phyloP scores from a whole-genome alignment of 2,329 filamentous ascomycete species.

The Xylaria sp. region DNA sequence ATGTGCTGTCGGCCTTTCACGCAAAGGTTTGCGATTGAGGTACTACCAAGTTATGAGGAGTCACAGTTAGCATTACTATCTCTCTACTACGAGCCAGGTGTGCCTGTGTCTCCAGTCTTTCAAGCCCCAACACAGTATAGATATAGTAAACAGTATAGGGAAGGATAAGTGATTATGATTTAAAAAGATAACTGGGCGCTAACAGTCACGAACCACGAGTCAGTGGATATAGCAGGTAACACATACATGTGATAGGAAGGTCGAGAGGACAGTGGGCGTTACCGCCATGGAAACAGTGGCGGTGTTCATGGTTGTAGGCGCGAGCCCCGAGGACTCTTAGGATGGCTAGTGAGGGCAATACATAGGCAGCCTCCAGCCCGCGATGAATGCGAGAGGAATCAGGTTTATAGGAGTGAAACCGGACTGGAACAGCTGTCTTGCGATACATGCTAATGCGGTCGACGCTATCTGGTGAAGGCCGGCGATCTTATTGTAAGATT shows the following conservation, averaged over 20 bases:
- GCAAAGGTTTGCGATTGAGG: conserved; percentile 75
- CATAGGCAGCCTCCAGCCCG: not conserved
- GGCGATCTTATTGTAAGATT: conserved; percentile 16
- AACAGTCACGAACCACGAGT: not conserved
- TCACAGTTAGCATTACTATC: conserved; percentile 26
- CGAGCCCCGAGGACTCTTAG: conserved; percentile 4
- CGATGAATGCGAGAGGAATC: not conserved
- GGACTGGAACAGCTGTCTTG: conserved; percentile 1
- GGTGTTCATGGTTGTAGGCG: conserved; percentile 59
- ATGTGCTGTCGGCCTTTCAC: conserved; percentile 83
- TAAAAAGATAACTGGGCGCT: not conserved
- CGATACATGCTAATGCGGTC: conserved; percentile 1
- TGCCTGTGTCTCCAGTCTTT: not conserved
- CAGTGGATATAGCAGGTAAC: not conserved
- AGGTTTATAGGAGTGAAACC: not conserved
- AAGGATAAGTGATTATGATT: not conserved
- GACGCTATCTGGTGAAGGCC: conserved; percentile 18
- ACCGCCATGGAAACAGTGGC: conserved; percentile 82
- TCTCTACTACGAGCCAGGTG: not conserved
- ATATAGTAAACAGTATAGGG: too few relatives aligned
- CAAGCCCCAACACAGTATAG: not conserved
- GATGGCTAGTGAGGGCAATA: not conserved
- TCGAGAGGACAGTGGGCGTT: conserved; percentile 85
- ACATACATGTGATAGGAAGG: conserved; percentile 83
- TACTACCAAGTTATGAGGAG: conserved; percentile 61